Percentiles rank a stretch among this genome's conserved stretches.
phyloP scores from a whole-genome alignment of 108 stramenopile species.

The Discostella pseudostelligera region DNA sequence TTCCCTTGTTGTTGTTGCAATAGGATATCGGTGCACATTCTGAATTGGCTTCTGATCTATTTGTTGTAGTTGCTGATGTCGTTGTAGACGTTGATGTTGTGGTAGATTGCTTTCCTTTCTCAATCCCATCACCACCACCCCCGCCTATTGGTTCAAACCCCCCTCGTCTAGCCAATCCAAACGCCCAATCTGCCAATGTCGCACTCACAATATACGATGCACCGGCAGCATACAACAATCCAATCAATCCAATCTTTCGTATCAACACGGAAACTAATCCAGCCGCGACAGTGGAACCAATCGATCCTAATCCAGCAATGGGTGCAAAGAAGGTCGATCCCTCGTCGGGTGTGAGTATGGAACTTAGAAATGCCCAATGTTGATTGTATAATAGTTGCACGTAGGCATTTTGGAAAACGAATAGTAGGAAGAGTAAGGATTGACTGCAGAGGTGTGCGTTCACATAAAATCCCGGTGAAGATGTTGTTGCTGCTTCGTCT shows the following conservation, averaged over 20 bases:
- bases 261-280: slow-evolving; percentile 48
- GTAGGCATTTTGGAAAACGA: slow-evolving; percentile 88
- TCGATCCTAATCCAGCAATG: slow-evolving; percentile 69
- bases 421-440: slow-evolving; percentile 37
- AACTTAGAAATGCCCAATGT: slow-evolving; percentile 82
- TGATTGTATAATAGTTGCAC: slow-evolving; percentile 78
- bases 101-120: slow-evolving; percentile 10
- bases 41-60: neutral
- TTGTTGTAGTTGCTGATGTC: neutral
- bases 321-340: slow-evolving; percentile 70
- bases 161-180: slow-evolving; percentile 29
- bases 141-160: slow-evolving; percentile 62
- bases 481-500: neutral
- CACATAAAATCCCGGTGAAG: neutral
- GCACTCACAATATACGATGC: slow-evolving; percentile 45
- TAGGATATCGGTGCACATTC: too few species aligned
- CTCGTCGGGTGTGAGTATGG: slow-evolving; percentile 70
- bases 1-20: slow-evolving; percentile 2
- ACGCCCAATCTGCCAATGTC: slow-evolving; percentile 49
- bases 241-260: slow-evolving; percentile 48
- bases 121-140: slow-evolving; percentile 22
- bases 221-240: slow-evolving; percentile 55
- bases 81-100: neutral
- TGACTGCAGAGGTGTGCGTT: slow-evolving; percentile 23
- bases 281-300: slow-evolving; percentile 69